Evolutionary conservation across 768 basidiomycete genomes (phyloP), one percentile per base, ranked within the genome.

Genomic region (Leccinum fibrillosum): DNA sequence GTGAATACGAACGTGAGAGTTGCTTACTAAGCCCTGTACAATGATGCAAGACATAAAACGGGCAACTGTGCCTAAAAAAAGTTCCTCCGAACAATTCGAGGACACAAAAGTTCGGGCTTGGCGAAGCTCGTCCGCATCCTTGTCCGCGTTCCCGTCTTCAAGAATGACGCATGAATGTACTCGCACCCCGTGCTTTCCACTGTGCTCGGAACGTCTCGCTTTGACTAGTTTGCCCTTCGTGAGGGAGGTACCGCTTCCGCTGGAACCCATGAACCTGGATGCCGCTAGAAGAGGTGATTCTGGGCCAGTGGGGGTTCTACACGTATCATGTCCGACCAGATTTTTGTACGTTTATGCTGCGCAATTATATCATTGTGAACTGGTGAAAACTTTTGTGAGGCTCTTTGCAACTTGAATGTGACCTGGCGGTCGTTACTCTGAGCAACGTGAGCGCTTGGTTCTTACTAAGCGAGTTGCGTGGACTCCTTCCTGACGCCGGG

Each of bases 71-170:
- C 4, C 25, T 1, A 25, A 25, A 4, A 25, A 25, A 25, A 25
- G 4, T 25, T 25, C 25, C 25, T 25, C 25, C 25, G 25, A 25
- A 25, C 25, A 25, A 25, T 25, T 25, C 25, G 25, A 25, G 25
- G 25, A 25, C 25, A 25, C 25, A 25, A 25, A 25, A 25, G 25
- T 25, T 93, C 91, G 91, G 88, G 83, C 91, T 81, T 71, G 90
- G 87, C 76, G 72, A 78, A 87, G 84, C 83, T 82, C 75, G 81
- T 82, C 86, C 87, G 85, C 82, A 83, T 91, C 85, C 89, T 85
- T 83, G 90, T 83, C 88, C 91, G 91, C 91, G 91, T 93, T 91
- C 89, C 89, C 88, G 89, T 90, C 87, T 84, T 81, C 89, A 80
- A 90, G 82, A 91, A 39, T 61, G 68, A 84, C 57, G 73, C 3